These are phyloP conservation scores for Durotheca rogersii DNA, from an alignment of 495 filamentous ascomycete species.

Conservation along the genomic window DNA sequence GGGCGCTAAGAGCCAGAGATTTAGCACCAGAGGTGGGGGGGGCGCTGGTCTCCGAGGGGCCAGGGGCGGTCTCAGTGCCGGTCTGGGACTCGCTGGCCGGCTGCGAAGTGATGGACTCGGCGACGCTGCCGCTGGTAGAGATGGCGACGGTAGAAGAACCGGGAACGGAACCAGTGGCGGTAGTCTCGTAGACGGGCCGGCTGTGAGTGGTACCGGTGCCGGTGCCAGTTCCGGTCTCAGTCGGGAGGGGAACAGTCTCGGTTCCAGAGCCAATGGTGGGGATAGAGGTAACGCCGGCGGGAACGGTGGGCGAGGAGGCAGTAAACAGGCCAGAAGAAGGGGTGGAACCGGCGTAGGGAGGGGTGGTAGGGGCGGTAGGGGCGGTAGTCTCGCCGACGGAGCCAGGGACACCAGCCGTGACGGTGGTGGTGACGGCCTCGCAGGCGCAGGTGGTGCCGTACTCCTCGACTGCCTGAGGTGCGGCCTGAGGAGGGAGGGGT, in stretches of 20 bases:
- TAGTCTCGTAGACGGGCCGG: not conserved
- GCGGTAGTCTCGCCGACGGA: slow-evolving; percentile 17
- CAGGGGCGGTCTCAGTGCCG: slow-evolving; percentile 13
- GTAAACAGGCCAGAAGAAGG: slow-evolving; percentile 15
- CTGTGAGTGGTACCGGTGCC: slow-evolving; percentile 3
- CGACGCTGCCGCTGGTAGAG: slow-evolving; percentile 6
- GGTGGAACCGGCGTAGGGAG: slow-evolving; percentile 3
- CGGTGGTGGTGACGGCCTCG: slow-evolving; percentile 12
- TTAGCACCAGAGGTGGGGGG: slow-evolving; percentile 18
- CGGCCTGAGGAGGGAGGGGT: slow-evolving; percentile 15
- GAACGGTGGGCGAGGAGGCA: slow-evolving; percentile 17
- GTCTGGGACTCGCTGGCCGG: slow-evolving; percentile 15
- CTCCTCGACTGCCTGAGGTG: slow-evolving; percentile 18
- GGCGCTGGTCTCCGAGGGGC: slow-evolving; percentile 20
- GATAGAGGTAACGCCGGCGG: not conserved
- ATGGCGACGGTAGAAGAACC: slow-evolving; percentile 8
- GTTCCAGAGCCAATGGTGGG: slow-evolving; percentile 1
- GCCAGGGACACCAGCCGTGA: slow-evolving; percentile 20
- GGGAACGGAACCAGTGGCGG: slow-evolving; percentile 1
- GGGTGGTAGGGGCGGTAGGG: slow-evolving; percentile 1
- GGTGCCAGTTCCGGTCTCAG: slow-evolving; percentile 5
- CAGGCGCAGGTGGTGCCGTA: slow-evolving; percentile 30
- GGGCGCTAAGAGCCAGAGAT: slow-evolving; percentile 26
- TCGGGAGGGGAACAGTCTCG: slow-evolving; percentile 2
- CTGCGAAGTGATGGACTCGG: slow-evolving; percentile 12